Base-by-base conservation (phyloP, 495 filamentous ascomycete species). In the Aspergillus conjunctus region DNA sequence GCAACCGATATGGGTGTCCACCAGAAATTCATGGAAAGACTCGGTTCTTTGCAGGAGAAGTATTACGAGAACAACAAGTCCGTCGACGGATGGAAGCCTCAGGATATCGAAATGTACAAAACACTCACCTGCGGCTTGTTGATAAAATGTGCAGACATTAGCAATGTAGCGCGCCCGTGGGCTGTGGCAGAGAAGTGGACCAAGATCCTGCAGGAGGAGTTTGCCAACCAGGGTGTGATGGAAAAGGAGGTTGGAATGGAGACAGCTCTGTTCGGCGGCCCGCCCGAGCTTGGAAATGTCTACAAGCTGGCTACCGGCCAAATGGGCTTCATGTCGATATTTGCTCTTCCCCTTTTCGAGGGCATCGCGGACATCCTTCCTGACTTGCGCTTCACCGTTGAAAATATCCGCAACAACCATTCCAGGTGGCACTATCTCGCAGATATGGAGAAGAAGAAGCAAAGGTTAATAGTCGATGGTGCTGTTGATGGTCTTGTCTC, bases 91-190 rank as follows among this genome's bases (percentile, higher is more conserved):
- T 96, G 91, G 91, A 87, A 87, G 59, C 81, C 81, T 11, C 87
- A 91, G 64, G 79, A 84, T 58, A 62, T 88, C 9, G 83, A 87
- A 30, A 86, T 93, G 58, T 85, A 91, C 64, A 88, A 87, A 63
- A 88, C 89, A 2, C 79, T 98, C 39, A 73, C 88, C 4, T 97
- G 94, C 72, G 91, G 91, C 22, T 74, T 98, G 49, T 75, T 98
- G 50, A 98, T 98, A 76, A 98, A 98, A 68, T 97, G 94, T 71
- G 94, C 94, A 30, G 94, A 98, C 71, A 98, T 98, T 71, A 97
- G 94, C 75, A 98, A 98, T 70, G 95, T 98, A 66, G 91, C 93
- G 33, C 87, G 93, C 57, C 87, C 86, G 58, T 92, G 93, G 74
- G 83, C 88, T 34, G 82, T 91, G 33, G 94, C 94, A 20, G 79